Evolutionary conservation across 129 eudicot species (phyloP), one percentile per base, ranked within the genome.

Genomic region (Ambrosia trifida): DNA sequence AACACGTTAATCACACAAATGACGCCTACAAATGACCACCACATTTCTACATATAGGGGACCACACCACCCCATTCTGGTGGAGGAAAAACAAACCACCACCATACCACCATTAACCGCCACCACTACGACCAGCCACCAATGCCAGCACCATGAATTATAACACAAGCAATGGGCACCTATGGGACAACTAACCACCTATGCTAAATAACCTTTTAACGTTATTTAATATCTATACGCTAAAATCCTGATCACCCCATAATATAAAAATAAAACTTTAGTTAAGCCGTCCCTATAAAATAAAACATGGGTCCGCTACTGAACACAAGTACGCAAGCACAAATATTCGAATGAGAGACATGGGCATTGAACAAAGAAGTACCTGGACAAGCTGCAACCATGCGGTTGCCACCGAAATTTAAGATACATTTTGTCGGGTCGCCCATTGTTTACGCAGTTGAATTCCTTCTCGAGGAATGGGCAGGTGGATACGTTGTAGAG

Each of bases 361-460:
- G 8, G 44, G 57, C 3, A n/a, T 28, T 40, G 43, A 40, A 40
- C 8, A 4, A 36, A 7, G 7, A 46, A 11, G 49, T 72, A 91
- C 96, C 96, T 91, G 67, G 78, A 41, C 63, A 86, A 20, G 8
- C 61, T 56, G 83, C 96, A 91, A 75, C 60, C 84, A 9, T 30
- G 84, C 11, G 97, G 93, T 62, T 86, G 88, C 97, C 97, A 91
- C 3, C 83, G 80, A 75, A 88, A 91, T 12, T 74, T 65, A 69
- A 83, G 94, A 76, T 86, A 91, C 4, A 50, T 11, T 3, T 78
- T 77, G 65, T 91, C 98, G 14, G 87, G 83, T 5, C 98, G 91
- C 64, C 98, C 98, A 76, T 91, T 91, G 19, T 75, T 86, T 44
- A 58, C 79, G 75, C 96, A 91, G 56, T 81, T 85, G 77, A 91